A percentile compares a stretch with the other conserved stretches of the same genome.
Conservation (phyloP, 768 basidiomycete species). For the Cantharellus anzutake region DNA sequence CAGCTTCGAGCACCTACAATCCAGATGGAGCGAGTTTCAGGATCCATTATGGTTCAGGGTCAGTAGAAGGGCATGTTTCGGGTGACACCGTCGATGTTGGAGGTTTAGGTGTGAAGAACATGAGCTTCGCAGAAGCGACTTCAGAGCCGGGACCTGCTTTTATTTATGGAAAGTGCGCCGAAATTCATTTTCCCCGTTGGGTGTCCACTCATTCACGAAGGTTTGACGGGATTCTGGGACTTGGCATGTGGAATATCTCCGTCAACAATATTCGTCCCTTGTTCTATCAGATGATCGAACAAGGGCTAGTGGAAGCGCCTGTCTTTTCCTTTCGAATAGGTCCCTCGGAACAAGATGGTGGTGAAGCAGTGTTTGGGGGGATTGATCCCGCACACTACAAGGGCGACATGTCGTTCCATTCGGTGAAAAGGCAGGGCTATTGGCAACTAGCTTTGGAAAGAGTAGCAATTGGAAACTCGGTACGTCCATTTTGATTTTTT, state of each 20-base stretch:
- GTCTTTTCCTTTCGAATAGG: constrained; percentile 26
- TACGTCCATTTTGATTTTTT: constrained; percentile 22
- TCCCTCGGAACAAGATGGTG: constrained; percentile 20
- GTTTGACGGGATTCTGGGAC: constrained; percentile 26
- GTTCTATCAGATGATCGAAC: constrained; percentile 28
- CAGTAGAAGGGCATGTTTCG: constrained; percentile 25
- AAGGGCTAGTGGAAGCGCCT: constrained; percentile 24
- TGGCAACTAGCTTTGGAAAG: constrained; percentile 27
- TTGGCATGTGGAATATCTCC: constrained; percentile 26
- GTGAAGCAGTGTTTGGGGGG: constrained; percentile 23
- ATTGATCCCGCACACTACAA: constrained; percentile 22
- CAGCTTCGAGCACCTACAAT: constrained; percentile 26
- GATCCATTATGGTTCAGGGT: constrained; percentile 28
- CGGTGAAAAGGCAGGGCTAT: constrained; percentile 25
- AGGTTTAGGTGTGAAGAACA: constrained; percentile 22
- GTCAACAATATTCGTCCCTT: constrained; percentile 26
- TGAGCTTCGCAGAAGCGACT: constrained; percentile 27
- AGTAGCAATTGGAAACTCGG: constrained; percentile 25
- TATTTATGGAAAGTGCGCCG: constrained; percentile 16
- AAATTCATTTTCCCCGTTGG: constrained; percentile 1
- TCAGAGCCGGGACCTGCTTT: constrained; percentile 28
- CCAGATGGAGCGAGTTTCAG: constrained; percentile 26
- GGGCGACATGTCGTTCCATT: constrained; percentile 24
- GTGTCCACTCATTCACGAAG: constrained; percentile 7
- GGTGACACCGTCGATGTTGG: constrained; percentile 23